Evolutionary conservation across 1,139 yeast genomes (phyloP).

Genomic region (Tardiomyces depauwii): DNA sequence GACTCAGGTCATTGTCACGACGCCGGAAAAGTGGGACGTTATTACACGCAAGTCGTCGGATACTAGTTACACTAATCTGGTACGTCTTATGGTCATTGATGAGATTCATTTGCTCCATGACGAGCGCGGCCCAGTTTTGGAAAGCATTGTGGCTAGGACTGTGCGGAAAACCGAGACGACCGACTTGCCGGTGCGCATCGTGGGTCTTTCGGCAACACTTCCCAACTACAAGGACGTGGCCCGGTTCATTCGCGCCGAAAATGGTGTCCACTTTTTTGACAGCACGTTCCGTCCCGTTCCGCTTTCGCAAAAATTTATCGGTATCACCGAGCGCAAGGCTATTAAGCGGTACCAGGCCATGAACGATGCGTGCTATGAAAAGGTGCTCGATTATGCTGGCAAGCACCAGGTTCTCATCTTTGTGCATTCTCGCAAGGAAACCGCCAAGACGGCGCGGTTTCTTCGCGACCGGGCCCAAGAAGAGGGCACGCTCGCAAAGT

Average conservation of each 20-base stretch:
- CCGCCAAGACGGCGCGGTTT: conserved; percentile 73
- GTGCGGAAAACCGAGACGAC: conserved; percentile 37
- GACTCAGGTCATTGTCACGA: conserved; percentile 81
- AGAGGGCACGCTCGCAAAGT: conserved; percentile 37
- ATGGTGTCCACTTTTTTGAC: conserved; percentile 69
- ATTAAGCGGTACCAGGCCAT: conserved; percentile 69
- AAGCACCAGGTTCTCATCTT: conserved; percentile 75
- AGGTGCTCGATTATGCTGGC: conserved; percentile 54
- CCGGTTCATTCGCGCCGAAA: conserved; percentile 50
- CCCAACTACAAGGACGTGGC: conserved; percentile 91
- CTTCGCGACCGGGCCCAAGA: conserved; percentile 51
- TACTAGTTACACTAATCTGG: conserved; percentile 43
- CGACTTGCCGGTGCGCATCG: conserved; percentile 36
- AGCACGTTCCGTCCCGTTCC: conserved; percentile 88
- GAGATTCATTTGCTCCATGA: conserved; percentile 92
- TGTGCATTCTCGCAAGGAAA: conserved; percentile 91
- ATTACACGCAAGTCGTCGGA: conserved; percentile 74
- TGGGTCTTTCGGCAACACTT: conserved; percentile 88
- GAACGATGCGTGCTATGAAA: conserved; percentile 77
- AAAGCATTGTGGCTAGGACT: conserved; percentile 73
- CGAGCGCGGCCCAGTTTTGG: conserved; percentile 91
- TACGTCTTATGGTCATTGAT: conserved; percentile 67
- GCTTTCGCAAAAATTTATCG: conserved; percentile 75
- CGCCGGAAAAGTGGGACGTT: conserved; percentile 97
- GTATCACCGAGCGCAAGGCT: conserved; percentile 77